Percentiles rank a stretch among this genome's conserved stretches.
Evolutionary conservation across 2,329 filamentous ascomycete species (phyloP).

Genomic region (Neofusicoccum umdonicola): DNA sequence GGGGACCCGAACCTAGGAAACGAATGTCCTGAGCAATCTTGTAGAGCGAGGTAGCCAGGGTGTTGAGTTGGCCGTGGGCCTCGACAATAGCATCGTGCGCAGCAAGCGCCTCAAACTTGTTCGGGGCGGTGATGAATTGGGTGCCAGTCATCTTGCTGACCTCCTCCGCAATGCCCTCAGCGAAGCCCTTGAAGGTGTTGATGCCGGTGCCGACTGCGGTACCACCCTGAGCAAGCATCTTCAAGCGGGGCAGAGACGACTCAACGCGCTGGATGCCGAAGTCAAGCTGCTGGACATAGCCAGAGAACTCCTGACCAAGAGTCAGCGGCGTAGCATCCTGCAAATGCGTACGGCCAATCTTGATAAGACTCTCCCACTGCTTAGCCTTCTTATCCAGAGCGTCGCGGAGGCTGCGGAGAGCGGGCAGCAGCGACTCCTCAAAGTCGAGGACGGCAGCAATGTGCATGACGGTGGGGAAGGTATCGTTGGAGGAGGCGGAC

Average conservation of each 20-base stretch:
- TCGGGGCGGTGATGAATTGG: constrained; percentile 92
- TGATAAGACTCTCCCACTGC: constrained; percentile 91
- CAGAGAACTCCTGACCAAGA: constrained; percentile 94
- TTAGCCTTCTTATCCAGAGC: constrained; percentile 87
- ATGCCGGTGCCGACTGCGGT: constrained; percentile 96
- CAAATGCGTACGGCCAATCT: constrained; percentile 96
- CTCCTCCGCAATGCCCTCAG: constrained; percentile 86
- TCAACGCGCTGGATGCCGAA: constrained; percentile 85
- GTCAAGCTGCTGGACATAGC: constrained; percentile 93
- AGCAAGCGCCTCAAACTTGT: constrained; percentile 97
- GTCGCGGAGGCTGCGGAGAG: constrained; percentile 75
- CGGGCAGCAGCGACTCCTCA: constrained; percentile 79
- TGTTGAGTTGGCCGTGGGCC: constrained; percentile 90
- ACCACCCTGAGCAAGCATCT: constrained; percentile 87
- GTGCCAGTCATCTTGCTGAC: constrained; percentile 90
- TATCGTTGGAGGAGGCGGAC: constrained; percentile 97
- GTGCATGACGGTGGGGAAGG: constrained; percentile 99
- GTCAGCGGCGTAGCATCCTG: constrained; percentile 96
- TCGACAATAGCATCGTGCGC: constrained; percentile 96
- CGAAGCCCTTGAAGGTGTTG: constrained; percentile 96
- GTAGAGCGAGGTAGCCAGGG: constrained; percentile 83
- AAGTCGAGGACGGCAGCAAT: constrained; percentile 95
- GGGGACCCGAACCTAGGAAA: constrained; percentile 92
- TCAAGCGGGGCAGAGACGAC: constrained; percentile 76
- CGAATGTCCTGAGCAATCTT: constrained; percentile 98